These are phyloP conservation scores for Dactylellina haptotyla DNA, from an alignment of 2,329 filamentous ascomycete genomes.

Conservation along the genomic window DNA sequence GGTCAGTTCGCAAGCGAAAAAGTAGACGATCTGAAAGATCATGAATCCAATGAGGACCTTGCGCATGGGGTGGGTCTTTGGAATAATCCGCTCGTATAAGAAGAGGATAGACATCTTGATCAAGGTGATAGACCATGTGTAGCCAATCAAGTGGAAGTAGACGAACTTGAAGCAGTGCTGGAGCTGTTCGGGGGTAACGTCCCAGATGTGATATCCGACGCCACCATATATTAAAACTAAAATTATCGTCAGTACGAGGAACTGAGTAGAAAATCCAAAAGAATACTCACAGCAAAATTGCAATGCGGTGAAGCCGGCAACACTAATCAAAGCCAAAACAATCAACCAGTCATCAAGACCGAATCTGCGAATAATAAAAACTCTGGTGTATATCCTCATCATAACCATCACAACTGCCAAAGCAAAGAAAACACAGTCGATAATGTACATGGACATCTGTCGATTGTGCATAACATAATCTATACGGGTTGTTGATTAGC, in stretches of 20 bases:
- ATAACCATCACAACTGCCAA: constrained; percentile 48
- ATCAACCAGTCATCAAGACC: constrained; percentile 51
- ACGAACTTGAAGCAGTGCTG: constrained; percentile 49
- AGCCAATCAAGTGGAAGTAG: constrained; percentile 51
- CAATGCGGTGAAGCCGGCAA: constrained; percentile 43
- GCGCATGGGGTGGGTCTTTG: constrained; percentile 46
- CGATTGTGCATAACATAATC: constrained; percentile 36
- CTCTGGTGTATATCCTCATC: constrained; percentile 50
- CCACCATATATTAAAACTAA: constrained; percentile 49
- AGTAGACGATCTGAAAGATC: constrained; percentile 48
- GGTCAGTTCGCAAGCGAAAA: constrained; percentile 35
- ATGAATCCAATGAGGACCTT: constrained; percentile 48
- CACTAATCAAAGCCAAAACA: constrained; percentile 42
- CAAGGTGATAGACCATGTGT: constrained; percentile 47
- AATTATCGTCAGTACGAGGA: too few species aligned
- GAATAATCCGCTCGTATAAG: constrained; percentile 49
- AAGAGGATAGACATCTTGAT: constrained; percentile 53
- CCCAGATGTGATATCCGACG: constrained; percentile 52
- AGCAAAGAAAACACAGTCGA: constrained; percentile 37
- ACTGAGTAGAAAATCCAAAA: background rate
- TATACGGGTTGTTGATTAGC: background rate
- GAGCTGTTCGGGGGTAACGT: constrained; percentile 42
- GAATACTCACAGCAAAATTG: constrained; percentile 48
- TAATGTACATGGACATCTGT: constrained; percentile 47
- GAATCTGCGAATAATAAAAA: constrained; percentile 46